Evolutionary conservation across 164 flowering plant species (phyloP).

Genomic region (Magnolia kwangsiensis): DNA sequence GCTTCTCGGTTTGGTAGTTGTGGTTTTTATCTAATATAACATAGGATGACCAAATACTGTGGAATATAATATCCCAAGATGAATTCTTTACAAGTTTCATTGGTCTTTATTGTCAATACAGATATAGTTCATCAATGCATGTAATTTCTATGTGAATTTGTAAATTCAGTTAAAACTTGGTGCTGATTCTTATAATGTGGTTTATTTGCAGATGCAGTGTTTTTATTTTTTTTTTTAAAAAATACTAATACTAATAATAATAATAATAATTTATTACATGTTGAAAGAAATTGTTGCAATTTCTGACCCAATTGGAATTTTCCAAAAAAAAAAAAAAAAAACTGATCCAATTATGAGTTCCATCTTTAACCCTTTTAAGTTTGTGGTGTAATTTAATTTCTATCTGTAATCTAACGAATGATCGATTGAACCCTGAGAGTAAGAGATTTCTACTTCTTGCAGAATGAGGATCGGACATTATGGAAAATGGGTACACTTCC

Average conservation of each 20-base stretch:
- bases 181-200: background rate
- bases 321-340: too few species aligned
- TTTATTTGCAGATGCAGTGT: background rate
- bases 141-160: background rate
- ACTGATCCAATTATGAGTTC: too few species aligned
- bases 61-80: too few species aligned
- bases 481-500: conserved; percentile 85
- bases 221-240: too few species aligned
- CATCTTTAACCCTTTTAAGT: background rate
- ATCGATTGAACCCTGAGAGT: background rate
- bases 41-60: too few species aligned
- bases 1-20: too few species aligned
- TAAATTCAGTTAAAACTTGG: background rate
- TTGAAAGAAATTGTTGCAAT: background rate
- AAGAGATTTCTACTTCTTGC: background rate
- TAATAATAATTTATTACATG: background rate
- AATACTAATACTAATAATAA: too few species aligned
- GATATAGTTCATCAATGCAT: background rate
- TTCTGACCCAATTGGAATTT: background rate
- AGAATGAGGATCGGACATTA: conserved; percentile 68
- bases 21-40: too few species aligned
- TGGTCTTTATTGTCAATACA: background rate
- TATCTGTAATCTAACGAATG: background rate
- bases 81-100: background rate
- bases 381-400: background rate